Evolutionary conservation across 1,284 basidiomycete species (phyloP), one percentile per base, ranked within the genome.

Genomic region (Volvariella volvacea): DNA sequence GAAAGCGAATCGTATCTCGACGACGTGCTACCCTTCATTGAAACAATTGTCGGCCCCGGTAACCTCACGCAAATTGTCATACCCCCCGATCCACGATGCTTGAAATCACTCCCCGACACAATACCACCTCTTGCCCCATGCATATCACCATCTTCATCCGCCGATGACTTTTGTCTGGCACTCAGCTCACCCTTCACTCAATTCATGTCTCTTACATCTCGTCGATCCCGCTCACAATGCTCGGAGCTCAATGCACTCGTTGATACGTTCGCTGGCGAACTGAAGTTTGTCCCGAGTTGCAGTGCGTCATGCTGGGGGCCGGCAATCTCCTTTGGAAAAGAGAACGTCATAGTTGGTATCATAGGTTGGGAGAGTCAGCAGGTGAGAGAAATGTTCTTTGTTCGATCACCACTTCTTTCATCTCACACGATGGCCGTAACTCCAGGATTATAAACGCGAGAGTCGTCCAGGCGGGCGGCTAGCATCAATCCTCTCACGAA

Each of bases 291-390:
- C 17, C 14, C 19, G 38, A n/a, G 19, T 34, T n/a, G 33, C 43
- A 15, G n/a, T 17, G 14, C 20, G 15, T 10, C 37, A 19, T 17
- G 34, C 16, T 4, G 43, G 37, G 33, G 22, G 8, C 21, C 17
- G 34, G 22, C 33, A 39, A 22, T 16, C 16, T 14, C 34, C 34
- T 28, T 28, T 12, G 25, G 25, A 28, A 28, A 28, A 28, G 25
- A 28, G 8, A 34, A 28, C 10, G 12, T 38, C 12, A 38, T 38
- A n/a, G 34, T 44, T 20, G 4, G 21, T 16, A 28, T 34, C 22
- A 44, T 44, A 22, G 43, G 43, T 14, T 44, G 43, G 43, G 43
- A 44, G 15, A 44, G 34, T 34, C n/a, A 21, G 15, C 33, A 39
- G 20, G 43, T 44, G n/a, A 20, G 42, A 30, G 14, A 20, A 14